Percentiles rank a stretch among this genome's conserved stretches.
These are phyloP conservation scores for Naganishia onofrii DNA, from an alignment of 768 basidiomycete species.

Conservation along the genomic window DNA sequence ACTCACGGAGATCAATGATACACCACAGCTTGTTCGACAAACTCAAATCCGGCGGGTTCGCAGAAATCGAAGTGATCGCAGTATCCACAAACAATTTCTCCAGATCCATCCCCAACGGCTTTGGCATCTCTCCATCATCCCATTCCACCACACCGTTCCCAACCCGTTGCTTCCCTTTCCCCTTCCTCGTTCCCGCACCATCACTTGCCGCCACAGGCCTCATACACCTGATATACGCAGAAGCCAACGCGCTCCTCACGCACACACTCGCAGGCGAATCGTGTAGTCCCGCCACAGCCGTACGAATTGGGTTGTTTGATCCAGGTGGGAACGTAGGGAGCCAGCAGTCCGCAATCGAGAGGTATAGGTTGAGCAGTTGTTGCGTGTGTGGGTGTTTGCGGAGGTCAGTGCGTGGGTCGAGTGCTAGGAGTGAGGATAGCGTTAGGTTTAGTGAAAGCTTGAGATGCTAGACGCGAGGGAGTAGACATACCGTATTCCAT, in stretches of 20 bases:
- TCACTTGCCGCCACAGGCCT: neutral
- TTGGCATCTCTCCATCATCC: neutral
- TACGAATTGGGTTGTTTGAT: conserved; percentile 6
- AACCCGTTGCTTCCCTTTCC: neutral
- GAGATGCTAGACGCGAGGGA: neutral
- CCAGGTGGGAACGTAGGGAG: conserved; percentile 21
- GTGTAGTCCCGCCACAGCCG: conserved; percentile 10
- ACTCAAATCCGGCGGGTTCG: conserved; percentile 1
- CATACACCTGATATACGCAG: conserved; percentile 16
- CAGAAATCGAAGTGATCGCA: conserved; percentile 7
- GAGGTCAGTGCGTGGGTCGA: conserved; percentile 21
- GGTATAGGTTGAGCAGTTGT: conserved; percentile 21
- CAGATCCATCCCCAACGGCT: conserved; percentile 17
- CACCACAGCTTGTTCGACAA: conserved; percentile 23
- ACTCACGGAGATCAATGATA: conserved; percentile 26
- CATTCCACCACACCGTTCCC: neutral
- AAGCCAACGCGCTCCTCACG: conserved; percentile 4
- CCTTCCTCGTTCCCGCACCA: neutral
- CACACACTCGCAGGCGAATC: conserved; percentile 23
- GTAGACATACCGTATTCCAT: conserved; percentile 13
- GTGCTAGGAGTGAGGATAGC: neutral
- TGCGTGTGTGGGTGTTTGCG: conserved; percentile 21
- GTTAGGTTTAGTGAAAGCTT: neutral
- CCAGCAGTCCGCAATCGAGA: conserved; percentile 21
- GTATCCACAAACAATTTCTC: conserved; percentile 14